phyloP scores from a whole-genome alignment of 192 early-diverging fungal genomes.

The Podila verticillata region DNA sequence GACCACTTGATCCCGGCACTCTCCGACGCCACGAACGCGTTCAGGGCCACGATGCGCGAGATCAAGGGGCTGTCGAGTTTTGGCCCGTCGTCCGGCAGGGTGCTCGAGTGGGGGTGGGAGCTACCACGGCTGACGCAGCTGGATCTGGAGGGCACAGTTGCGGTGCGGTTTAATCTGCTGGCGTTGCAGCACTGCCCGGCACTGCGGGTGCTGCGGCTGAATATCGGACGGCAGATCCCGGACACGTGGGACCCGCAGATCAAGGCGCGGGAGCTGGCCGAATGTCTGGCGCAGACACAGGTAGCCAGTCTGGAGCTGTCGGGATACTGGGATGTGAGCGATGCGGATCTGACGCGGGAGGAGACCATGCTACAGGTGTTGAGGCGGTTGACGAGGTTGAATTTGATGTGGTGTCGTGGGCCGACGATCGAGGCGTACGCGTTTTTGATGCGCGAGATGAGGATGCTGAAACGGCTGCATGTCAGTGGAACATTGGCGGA shows the following conservation, averaged over 20 bases:
- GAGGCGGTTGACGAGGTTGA: neutral
- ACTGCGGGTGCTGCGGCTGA: neutral
- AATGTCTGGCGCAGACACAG: neutral
- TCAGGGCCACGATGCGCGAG: neutral
- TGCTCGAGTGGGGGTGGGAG: neutral
- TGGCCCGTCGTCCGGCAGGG: neutral
- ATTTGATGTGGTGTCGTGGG: neutral
- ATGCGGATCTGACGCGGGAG: neutral
- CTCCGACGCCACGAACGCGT: neutral
- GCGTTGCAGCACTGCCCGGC: neutral
- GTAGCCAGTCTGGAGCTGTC: neutral
- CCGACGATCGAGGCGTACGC: neutral
- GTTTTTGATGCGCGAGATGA: neutral
- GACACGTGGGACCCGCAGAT: neutral
- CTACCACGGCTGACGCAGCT: neutral
- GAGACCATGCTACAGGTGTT: neutral
- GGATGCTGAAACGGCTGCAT: neutral
- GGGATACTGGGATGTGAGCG: neutral
- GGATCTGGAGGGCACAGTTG: constrained; percentile 1
- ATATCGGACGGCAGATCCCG: neutral
- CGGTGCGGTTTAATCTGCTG: neutral
- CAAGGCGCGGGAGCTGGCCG: neutral
- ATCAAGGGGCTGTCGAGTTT: neutral
- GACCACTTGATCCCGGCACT: neutral
- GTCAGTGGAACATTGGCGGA: neutral